Evolutionary conservation across 228 moss, liverwort and hornwort genomes (phyloP).

Genomic region (Sphagnum magellanicum): DNA sequence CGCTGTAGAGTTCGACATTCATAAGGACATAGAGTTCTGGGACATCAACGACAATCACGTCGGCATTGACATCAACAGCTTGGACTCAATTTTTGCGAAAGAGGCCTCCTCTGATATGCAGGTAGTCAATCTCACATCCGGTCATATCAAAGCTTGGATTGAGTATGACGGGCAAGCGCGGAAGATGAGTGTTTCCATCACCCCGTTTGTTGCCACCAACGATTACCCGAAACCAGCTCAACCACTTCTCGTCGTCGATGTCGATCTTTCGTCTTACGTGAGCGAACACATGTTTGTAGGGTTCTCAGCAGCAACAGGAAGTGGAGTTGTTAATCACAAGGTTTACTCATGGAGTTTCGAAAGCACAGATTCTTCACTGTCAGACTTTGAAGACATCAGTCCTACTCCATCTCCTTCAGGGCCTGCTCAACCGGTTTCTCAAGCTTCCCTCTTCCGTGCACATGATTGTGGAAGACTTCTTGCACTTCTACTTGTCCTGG

Average conservation of each 20-base stretch:
- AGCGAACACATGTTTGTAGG: constrained; percentile 39
- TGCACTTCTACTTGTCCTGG: too few relatives aligned
- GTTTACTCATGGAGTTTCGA: constrained; percentile 43
- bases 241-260: constrained; percentile 20
- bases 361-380: constrained; percentile 12
- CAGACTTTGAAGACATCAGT: constrained; percentile 1
- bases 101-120: constrained; percentile 8
- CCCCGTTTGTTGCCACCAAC: constrained; percentile 7
- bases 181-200: constrained; percentile 9
- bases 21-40: constrained; percentile 12
- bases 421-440: neutral
- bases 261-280: constrained; percentile 15
- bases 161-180: constrained; percentile 14
- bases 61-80: constrained; percentile 6
- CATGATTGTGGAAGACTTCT: too few relatives aligned
- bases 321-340: constrained; percentile 31
- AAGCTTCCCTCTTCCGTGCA: too few relatives aligned
- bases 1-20: constrained; percentile 11
- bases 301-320: constrained; percentile 28
- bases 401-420: constrained; percentile 16
- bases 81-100: constrained; percentile 7
- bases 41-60: constrained; percentile 13
- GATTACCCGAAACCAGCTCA: constrained; percentile 21
- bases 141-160: constrained; percentile 18
- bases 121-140: constrained; percentile 4